phyloP scores from a whole-genome alignment of 2,329 filamentous ascomycete genomes.

The Stemphylium lycopersici region DNA sequence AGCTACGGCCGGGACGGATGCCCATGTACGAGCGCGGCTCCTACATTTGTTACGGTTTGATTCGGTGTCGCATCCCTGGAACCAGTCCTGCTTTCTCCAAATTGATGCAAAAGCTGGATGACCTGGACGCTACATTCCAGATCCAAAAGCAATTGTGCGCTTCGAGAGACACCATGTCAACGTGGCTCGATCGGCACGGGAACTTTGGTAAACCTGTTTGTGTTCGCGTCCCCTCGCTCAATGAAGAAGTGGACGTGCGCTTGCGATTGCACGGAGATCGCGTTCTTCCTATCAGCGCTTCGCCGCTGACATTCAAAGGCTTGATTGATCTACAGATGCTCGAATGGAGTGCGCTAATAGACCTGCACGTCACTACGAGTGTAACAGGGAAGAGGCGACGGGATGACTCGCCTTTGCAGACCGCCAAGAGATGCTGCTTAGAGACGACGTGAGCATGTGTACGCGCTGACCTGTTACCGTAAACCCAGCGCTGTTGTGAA shows the following conservation, averaged over 20 bases:
- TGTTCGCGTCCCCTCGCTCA: background rate
- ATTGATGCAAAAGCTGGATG: background rate
- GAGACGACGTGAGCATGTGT: background rate
- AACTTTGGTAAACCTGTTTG: background rate
- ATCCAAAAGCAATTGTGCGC: background rate
- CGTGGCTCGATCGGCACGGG: background rate
- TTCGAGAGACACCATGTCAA: background rate
- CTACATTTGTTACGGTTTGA: background rate
- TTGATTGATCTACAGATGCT: constrained; percentile 1
- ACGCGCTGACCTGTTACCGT: too few relatives aligned
- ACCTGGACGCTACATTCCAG: background rate
- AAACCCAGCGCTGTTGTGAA: too few relatives aligned
- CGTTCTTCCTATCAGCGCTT: constrained; percentile 1
- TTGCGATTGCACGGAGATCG: background rate
- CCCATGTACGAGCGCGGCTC: background rate
- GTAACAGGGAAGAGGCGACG: background rate
- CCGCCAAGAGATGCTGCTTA: background rate
- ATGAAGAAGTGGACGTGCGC: background rate
- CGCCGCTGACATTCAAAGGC: background rate
- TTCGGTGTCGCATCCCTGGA: background rate
- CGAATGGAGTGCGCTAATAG: constrained; percentile 1
- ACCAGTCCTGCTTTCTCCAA: background rate
- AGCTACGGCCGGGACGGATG: background rate
- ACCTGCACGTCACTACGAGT: background rate
- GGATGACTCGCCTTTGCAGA: background rate